Evolutionary conservation across 73 alveolate genomes (phyloP), one percentile per base, ranked within the genome.

Genomic region (Paramecium sonneborni): DNA sequence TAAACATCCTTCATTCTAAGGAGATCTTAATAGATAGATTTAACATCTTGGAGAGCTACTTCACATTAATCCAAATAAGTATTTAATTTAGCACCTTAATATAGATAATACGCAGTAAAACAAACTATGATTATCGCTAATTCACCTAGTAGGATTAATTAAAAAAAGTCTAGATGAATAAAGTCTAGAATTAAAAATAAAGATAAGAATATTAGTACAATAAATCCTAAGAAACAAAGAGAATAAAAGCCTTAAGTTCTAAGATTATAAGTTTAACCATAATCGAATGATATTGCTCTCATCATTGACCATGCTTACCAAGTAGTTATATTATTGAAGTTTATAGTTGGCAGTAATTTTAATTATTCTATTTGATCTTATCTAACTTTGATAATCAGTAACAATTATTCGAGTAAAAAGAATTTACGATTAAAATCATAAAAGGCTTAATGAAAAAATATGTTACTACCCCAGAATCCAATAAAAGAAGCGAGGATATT

Each of bases 171-270:
- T 5, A 79, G 55, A 20, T 10, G 35, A 11, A 79, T 28, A 23
- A 79, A 43, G 18, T 44, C 39, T 9, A 79, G 30, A 14, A 79
- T 79, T 3, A 38, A 20, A 1, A 79, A 26, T 39, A 79, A 46
- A 20, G 72, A 38, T 30, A 44, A 8, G 28, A 79, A 79, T 12
- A 41, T 79, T 1, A 38, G 32, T 4, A 79, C 24, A 0, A 79
- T 79, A 41, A 79, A 79, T 79, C 90, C 90, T 23, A 44, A 30
- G 30, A 79, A 79, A n/a, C 69, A 39, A 1, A 79, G 55, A 26
- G 90, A 79, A 46, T 43, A 79, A 26, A 79, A 79, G 32, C 90
- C 90, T 46, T 79, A 41, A 21, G 90, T 79, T 79, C 90, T 79
- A 15, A 43, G 72, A 46, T 79, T 79, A 12, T 43, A 79, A 9